Evolutionary conservation across 495 filamentous ascomycete genomes (phyloP), one percentile per base, ranked within the genome.

Genomic region (Penicillium daleae): DNA sequence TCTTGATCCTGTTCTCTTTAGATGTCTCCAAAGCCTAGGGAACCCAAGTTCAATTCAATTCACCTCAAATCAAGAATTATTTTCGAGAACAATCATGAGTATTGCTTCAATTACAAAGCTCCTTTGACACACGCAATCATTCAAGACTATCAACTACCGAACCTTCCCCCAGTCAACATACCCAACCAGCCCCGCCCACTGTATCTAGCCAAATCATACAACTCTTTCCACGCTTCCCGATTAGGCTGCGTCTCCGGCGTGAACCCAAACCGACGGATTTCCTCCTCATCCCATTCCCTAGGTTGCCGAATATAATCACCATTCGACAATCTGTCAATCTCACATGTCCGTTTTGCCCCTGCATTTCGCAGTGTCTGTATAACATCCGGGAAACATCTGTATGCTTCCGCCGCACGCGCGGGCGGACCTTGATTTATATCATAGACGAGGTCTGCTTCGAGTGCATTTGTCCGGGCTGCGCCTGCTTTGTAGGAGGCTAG

Each of bases 291-390:
- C 52, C 57, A 65, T 0, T 56, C 42, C 24, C 50, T 31, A 4
- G 57, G 57, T 13, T 65, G 62, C 26, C 32, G 40, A 52, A 65
- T 60, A 57, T 65, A 60, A 56, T 65, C 57, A 2, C 57, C 58
- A 17, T 57, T 49, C 2, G 52, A 42, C 13, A n/a, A 26, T 12
- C 44, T 27, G 22, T 65, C 50, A 42, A 66, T 26, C 31, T 66
- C 63, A 46, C 63, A 66, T 15, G 42, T 57, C 27, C 63, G 27
- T n/a, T 58, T 58, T 10, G 63, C 63, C 2, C 59, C 58, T 6
- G 54, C 53, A 17, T 52, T 53, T 37, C 59, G 48, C n/a, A 66
- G 33, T 15, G 46, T 52, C 10, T n/a, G 63, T 17, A 66, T 57
- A 21, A 62, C 53, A 4, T 59, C 63, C 27, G 63, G 63, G 3